Evolutionary conservation across 257 asterid genomes (phyloP).

Genomic region (Primulina huaijiensis): DNA sequence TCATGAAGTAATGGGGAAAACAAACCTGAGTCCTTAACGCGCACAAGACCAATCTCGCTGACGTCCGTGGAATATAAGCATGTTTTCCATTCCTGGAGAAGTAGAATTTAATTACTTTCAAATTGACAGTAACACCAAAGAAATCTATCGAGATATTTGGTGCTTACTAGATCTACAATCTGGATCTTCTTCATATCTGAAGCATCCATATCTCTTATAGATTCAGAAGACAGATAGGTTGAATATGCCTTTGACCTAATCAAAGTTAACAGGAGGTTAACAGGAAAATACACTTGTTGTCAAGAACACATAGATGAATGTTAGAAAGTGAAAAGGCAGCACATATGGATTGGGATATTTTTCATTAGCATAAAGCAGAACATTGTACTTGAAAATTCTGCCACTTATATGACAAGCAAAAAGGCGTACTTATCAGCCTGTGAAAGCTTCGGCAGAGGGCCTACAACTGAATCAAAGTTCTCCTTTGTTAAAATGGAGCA

Average conservation of each 20-base stretch:
- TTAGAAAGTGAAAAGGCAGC: conserved; percentile 15
- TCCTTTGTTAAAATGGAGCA: conserved; percentile 83
- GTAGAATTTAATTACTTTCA: conserved; percentile 12
- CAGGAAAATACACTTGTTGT: conserved; percentile 26
- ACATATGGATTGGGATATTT: conserved; percentile 4
- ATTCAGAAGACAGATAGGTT: conserved; percentile 43
- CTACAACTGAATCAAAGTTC: conserved; percentile 73
- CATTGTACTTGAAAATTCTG: not conserved
- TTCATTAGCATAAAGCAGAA: conserved; percentile 16
- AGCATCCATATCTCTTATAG: conserved; percentile 40
- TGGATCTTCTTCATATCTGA: conserved; percentile 54
- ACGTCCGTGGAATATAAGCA: conserved; percentile 71
- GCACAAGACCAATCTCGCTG: conserved; percentile 85
- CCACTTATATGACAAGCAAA: not conserved
- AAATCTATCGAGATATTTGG: conserved; percentile 15
- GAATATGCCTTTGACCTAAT: conserved; percentile 51
- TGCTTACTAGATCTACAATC: conserved; percentile 76
- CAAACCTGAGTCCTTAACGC: conserved; percentile 62
- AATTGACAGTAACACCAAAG: conserved; percentile 16
- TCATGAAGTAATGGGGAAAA: conserved; percentile 20
- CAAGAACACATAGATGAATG: conserved; percentile 12
- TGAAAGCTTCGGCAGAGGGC: conserved; percentile 65
- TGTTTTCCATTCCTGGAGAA: conserved; percentile 67
- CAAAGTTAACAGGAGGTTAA: conserved; percentile 25
- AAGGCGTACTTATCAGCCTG: conserved; percentile 65